phyloP scores from a whole-genome alignment of 441 rosid genomes.

The Croton laevigatus region DNA sequence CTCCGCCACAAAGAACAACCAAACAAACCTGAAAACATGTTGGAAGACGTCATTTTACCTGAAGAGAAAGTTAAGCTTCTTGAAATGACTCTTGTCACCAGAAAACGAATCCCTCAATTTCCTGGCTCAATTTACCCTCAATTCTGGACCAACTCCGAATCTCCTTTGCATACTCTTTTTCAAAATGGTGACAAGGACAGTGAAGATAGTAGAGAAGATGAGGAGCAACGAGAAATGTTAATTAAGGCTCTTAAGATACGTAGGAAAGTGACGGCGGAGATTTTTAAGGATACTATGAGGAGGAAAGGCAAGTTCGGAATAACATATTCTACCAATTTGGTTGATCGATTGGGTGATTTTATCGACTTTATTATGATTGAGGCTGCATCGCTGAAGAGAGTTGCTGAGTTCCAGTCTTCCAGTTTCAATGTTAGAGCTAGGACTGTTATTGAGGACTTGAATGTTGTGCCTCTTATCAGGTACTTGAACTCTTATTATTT shows the following conservation, averaged over 20 bases:
- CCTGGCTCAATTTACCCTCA: slow-evolving; percentile 69
- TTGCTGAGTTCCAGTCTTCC: slow-evolving; percentile 45
- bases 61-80: slow-evolving; percentile 48
- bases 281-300: slow-evolving; percentile 55
- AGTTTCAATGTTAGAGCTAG: slow-evolving; percentile 60
- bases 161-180: slow-evolving; percentile 23
- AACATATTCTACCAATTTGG: slow-evolving; percentile 68
- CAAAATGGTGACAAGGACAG: slow-evolving; percentile 11
- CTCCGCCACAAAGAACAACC: slow-evolving; percentile 34
- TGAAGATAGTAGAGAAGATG: slow-evolving; percentile 15
- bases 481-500: slow-evolving; percentile 15
- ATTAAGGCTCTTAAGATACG: slow-evolving; percentile 65
- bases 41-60: slow-evolving; percentile 24
- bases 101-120: slow-evolving; percentile 59
- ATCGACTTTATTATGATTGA: slow-evolving; percentile 73
- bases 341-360: slow-evolving; percentile 46
- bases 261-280: slow-evolving; percentile 68
- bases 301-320: slow-evolving; percentile 76
- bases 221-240: slow-evolving; percentile 56
- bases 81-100: slow-evolving; percentile 55
- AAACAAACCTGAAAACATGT: slow-evolving; percentile 5
- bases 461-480: slow-evolving; percentile 78
- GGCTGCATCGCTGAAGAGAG: slow-evolving; percentile 71
- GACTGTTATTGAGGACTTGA: slow-evolving; percentile 53
- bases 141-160: slow-evolving; percentile 19